Evolutionary conservation across 768 basidiomycete genomes (phyloP), one percentile per base, ranked within the genome.

Genomic region (Suillus variegatus): DNA sequence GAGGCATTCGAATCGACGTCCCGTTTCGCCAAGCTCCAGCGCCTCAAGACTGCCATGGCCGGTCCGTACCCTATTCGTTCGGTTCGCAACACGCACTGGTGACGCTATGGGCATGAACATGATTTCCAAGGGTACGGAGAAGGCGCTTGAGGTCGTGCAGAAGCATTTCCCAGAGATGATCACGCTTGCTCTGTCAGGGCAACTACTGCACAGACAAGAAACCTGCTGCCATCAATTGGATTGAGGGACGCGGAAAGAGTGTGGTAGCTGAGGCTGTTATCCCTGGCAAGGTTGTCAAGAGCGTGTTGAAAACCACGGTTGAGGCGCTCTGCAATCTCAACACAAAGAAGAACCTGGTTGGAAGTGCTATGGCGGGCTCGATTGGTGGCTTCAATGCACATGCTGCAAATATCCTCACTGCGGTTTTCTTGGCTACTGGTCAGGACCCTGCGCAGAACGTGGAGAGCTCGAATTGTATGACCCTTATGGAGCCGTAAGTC

Each of bases 61-160:
- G 97, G 97, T n/a, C 6, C 86, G 97, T 49, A 97, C 95, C 46
- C 80, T 99, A 46, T 99, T 89, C 74, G 89, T 98, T 28, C 87
- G 97, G 56, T 98, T 99, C 73, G 92, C 92, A 65, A 97, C 95
- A 16, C 89, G 87, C 63, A 99, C 97, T 0, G 97, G 96, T 38
- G 97, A 99, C 73, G 97, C 97, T 49, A 99, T 99, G 97, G 97
- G 97, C 20, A 99, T 99, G 97, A 99, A 99, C 83, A 99, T 99
- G 97, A 97, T 99, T 74, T 93, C 92, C 10, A 99, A 99, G 80
- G 97, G 96, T 3, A 95, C 95, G 12, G 97, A 99, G 81, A 93
- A 92, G 78, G 95, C 95, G 25, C 85, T 99, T 14, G 94, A 91
- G 72, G 85, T 83, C 25, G 84, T 94, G 85, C 83, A 85, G 70